Evolutionary conservation across 352 stramenopile species (phyloP).

Genomic region (Pythium phragmiticola): DNA sequence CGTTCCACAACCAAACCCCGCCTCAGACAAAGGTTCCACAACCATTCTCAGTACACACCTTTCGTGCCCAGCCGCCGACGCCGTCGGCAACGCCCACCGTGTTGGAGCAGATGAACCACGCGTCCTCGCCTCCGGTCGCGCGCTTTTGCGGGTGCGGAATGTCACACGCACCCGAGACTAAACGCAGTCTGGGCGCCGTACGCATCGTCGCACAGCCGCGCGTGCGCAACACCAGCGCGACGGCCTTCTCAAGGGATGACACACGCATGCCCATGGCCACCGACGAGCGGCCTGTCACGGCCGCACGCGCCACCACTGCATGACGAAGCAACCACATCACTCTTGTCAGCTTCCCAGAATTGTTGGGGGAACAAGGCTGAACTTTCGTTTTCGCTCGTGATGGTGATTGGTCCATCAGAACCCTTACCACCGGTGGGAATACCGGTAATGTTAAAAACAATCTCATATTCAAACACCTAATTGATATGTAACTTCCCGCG

Average conservation of each 20-base stretch:
- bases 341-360: neutral
- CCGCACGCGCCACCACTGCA: neutral
- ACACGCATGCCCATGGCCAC: neutral
- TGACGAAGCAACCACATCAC: conserved; percentile 5
- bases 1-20: neutral
- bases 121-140: conserved; percentile 80
- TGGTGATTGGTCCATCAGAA: conserved; percentile 3
- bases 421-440: neutral
- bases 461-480: conserved; percentile 11
- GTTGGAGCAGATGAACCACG: conserved; percentile 77
- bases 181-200: conserved; percentile 32
- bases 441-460: conserved; percentile 19
- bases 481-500: conserved; percentile 24
- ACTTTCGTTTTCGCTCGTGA: neutral
- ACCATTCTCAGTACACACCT: conserved; percentile 33
- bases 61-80: conserved; percentile 84
- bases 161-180: conserved; percentile 67
- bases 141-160: conserved; percentile 85
- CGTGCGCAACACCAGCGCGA: neutral
- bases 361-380: neutral
- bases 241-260: neutral
- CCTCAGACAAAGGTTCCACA: neutral
- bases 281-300: conserved; percentile 10
- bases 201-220: conserved; percentile 29
- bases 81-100: conserved; percentile 85